A percentile compares a stretch with the other conserved stretches of the same genome.
Conservation (phyloP, 2,329 filamentous ascomycete genomes). For the Bipolaris gigantea region DNA sequence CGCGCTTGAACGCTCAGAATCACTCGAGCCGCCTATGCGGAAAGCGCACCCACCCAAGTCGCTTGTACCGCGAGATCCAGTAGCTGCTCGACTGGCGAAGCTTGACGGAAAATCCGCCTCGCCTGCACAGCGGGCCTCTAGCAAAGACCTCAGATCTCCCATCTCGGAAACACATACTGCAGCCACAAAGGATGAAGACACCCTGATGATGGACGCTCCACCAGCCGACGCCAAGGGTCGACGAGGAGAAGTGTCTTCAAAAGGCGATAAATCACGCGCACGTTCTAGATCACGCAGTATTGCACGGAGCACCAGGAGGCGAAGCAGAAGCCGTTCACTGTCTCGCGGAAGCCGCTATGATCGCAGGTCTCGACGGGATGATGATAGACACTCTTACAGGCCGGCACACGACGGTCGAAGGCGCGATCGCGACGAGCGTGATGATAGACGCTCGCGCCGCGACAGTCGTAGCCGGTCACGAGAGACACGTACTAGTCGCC, state of each 20-base stretch:
- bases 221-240: slow-evolving; percentile 23
- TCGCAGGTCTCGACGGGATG: slow-evolving; percentile 28
- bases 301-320: slow-evolving; percentile 32
- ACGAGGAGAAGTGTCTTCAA: slow-evolving; percentile 30
- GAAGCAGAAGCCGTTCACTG: slow-evolving; percentile 34
- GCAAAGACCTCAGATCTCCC: slow-evolving; percentile 22
- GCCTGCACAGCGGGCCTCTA: slow-evolving; percentile 26
- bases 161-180: slow-evolving; percentile 19
- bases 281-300: slow-evolving; percentile 39
- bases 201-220: slow-evolving; percentile 32
- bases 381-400: slow-evolving; percentile 33
- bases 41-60: slow-evolving; percentile 43
- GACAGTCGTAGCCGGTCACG: slow-evolving; percentile 38
- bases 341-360: slow-evolving; percentile 40
- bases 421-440: slow-evolving; percentile 27
- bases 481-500: slow-evolving; percentile 32
- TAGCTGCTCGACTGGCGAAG: slow-evolving; percentile 32
- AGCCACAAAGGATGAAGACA: slow-evolving; percentile 26
- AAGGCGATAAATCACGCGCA: slow-evolving; percentile 27
- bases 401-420: slow-evolving; percentile 31
- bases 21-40: slow-evolving; percentile 44
- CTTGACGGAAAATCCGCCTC: slow-evolving; percentile 35
- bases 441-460: slow-evolving; percentile 23
- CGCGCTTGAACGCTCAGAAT: slow-evolving; percentile 43
- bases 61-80: slow-evolving; percentile 41